Base-by-base conservation (phyloP, 2,329 filamentous ascomycete genomes). In the Fusarium sublunatum region DNA sequence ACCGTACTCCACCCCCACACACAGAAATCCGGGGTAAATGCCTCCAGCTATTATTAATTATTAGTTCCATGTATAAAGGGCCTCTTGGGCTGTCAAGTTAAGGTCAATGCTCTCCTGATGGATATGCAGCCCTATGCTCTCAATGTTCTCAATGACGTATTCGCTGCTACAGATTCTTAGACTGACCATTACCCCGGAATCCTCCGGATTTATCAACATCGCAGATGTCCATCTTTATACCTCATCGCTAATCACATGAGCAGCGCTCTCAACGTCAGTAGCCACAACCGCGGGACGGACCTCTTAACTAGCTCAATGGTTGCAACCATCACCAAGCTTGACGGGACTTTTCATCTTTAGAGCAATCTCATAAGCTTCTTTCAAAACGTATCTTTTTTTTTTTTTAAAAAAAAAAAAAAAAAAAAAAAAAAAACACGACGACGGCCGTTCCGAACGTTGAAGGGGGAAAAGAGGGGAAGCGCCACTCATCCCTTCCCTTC, bases 1-100 rank as follows among this genome's bases (percentile, higher is more conserved):
- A 34, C 31, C 31, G 31, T 34, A 34, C 31, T 34, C 31, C 31
- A 28, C 26, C 67, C 64, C 68, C 68, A 64, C 68, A 70, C 63
- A 66, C 40, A 36, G 35, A 34, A 65, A 67, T 66, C 63, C 36
- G 63, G 63, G 63, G 63, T 66, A 66, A 49, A 41, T 54, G 53
- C 48, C 38, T 60, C 54, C 48, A 36, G 35, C 47, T 57, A 50
- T 64, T 60, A 40, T 54, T 65, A 56, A 50, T 64, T 60, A 40
- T 54, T 65, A 56, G 62, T 64, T 39, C 58, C 49, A 64, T 53
- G 45, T 59, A 44, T 66, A 49, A 66, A 49, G 42, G 38, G 58
- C 31, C 28, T 51, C 46, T 38, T 42, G 32, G 35, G n/a, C 35
- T 58, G 58, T 50, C 50, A 53, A 35, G 39, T 53, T 61, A 19